Evolutionary conservation across 208 protist species (phyloP), one percentile per base, ranked within the genome.

Genomic region (Histomonas meleagridis): DNA sequence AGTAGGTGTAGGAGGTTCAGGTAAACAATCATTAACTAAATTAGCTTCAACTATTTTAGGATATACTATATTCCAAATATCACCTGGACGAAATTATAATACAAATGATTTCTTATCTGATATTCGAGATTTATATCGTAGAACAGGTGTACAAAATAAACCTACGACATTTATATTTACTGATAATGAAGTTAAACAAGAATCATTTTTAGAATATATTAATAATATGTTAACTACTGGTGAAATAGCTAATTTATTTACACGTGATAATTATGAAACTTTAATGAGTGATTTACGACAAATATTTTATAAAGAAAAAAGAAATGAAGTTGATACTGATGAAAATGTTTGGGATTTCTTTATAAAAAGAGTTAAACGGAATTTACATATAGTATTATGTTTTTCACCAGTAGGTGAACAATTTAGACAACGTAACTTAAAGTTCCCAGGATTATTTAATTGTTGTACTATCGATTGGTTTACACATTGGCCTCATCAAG

Each of bases 401-500:
- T 98, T 99, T 96, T 98, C 97, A 46, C 97, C 97, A 40, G 97
- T 98, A 62, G 97, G 97, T 70, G 96, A 97, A 91, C 97, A 97
- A 94, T 98, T 99, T 95, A 95, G 96, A 93, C 96, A 94, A 2
- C 95, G 97, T 48, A 96, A 97, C 26, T 95, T 97, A 91, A 97
- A 98, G 95, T 99, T 99, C 96, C 97, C 97, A 4, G 97, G 96
- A 40, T 95, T 99, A 32, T 97, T 98, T 92, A 97, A 96, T 91
- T 96, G 96, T 49, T 98, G 97, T 94, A 97, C 97, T 78, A 98
- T 98, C 93, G 98, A 99, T 94, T 99, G 97, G 97, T 99, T 98
- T 96, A 97, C 98, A 93, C 96, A 97, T 78, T 99, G 97, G 97
- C 97, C 97, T 26, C 96, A 97, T 92, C 95, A 98, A 94, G 97